Percentiles rank a stretch among this genome's conserved stretches.
These are phyloP conservation scores for Pyrus hybrid DNA, from an alignment of 331 rosid genomes.

Conservation along the genomic window DNA sequence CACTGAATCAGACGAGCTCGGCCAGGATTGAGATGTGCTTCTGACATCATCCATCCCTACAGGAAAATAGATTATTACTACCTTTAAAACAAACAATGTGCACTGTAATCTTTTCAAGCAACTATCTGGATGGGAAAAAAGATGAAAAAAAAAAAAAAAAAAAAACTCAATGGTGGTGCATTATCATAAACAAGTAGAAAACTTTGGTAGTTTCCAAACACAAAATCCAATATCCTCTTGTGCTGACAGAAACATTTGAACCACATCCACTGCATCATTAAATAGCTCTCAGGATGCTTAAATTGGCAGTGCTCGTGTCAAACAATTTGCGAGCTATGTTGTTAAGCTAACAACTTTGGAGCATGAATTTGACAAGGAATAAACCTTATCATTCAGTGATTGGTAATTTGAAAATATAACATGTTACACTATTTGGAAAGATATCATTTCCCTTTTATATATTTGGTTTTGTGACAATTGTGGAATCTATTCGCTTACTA, in stretches of 20 bases:
- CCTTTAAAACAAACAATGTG: neutral
- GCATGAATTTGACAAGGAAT: neutral
- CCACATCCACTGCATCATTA: neutral
- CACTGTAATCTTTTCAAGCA: neutral
- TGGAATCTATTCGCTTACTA: neutral
- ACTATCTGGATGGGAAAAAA: neutral
- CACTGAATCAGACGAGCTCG: constrained; percentile 59
- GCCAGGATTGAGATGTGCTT: constrained; percentile 89
- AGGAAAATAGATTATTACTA: constrained; percentile 1
- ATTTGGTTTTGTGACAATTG: neutral
- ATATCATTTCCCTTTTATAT: neutral
- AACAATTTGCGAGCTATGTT: neutral
- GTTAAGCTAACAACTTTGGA: neutral
- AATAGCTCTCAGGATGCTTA: neutral
- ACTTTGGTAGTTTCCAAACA: neutral
- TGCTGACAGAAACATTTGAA: neutral
- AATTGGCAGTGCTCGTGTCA: neutral
- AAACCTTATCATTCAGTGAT: neutral
- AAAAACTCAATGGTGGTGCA: neutral
- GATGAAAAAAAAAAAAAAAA: no score
- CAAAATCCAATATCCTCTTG: neutral
- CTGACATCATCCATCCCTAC: constrained; percentile 98
- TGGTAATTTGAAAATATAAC: neutral
- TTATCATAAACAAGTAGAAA: neutral
- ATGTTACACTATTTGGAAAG: neutral